phyloP scores from a whole-genome alignment of 2,329 filamentous ascomycete species.

The Byssoonygena ceratinophila region DNA sequence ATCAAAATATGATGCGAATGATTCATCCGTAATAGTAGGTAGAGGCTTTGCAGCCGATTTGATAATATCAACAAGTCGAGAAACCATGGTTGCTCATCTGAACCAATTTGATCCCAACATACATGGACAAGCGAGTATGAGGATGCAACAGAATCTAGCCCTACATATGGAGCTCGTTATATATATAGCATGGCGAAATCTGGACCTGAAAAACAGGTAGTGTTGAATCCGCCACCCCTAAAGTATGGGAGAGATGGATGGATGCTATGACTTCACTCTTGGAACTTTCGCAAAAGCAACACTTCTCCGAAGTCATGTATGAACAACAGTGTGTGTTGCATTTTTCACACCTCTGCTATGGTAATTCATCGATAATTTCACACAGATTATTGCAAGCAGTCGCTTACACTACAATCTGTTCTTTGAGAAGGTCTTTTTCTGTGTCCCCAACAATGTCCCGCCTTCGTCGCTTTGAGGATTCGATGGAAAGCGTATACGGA shows the following conservation, averaged over 20 bases:
- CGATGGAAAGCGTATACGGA: conserved; percentile 35
- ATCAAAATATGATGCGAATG: conserved; percentile 36
- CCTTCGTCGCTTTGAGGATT: conserved; percentile 12
- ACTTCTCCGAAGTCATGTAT: no score
- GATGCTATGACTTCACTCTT: conserved; percentile 4
- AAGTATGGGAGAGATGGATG: neutral
- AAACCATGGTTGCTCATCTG: conserved; percentile 14
- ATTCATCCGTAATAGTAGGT: conserved; percentile 27
- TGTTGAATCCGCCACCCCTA: neutral
- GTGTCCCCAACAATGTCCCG: conserved; percentile 6
- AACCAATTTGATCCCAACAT: neutral
- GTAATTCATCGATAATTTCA: no score
- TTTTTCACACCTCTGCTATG: no score
- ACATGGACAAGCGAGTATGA: neutral
- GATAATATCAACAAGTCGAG: conserved; percentile 28
- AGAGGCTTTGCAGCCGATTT: conserved; percentile 30
- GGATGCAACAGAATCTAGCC: neutral
- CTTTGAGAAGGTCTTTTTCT: neutral
- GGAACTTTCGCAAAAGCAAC: neutral
- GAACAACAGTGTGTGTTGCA: no score
- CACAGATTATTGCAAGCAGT: neutral
- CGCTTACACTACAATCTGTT: neutral
- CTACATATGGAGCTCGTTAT: neutral
- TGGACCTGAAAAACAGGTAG: neutral
- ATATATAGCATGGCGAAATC: neutral